Percentiles rank a stretch among this genome's conserved stretches.
Conservation (phyloP, 805 yeast species). For the Lachancea lanzarotensis region DNA sequence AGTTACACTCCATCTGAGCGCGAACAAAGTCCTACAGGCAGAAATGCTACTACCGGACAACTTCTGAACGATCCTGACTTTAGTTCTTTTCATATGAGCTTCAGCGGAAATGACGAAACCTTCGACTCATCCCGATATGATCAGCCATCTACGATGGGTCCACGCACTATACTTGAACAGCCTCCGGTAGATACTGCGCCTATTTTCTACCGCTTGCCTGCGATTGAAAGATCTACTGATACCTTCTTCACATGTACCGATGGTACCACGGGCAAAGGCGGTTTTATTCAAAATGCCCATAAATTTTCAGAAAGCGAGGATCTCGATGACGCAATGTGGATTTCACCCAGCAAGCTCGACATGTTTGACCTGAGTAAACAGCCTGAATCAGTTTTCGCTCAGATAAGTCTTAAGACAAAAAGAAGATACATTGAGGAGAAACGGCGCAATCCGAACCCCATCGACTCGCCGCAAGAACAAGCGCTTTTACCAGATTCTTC, state of each 20-base stretch:
- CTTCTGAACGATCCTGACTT: constrained; percentile 26
- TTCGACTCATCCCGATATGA: constrained; percentile 4
- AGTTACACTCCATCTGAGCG: too few species aligned
- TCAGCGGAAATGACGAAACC: constrained; percentile 16
- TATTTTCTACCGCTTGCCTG: constrained; percentile 14
- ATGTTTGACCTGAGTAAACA: constrained; percentile 16
- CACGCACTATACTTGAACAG: constrained; percentile 3
- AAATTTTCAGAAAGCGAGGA: background rate
- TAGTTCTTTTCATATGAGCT: constrained; percentile 30
- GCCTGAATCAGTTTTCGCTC: constrained; percentile 3
- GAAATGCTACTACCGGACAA: background rate
- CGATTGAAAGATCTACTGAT: constrained; percentile 5
- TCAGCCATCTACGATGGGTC: constrained; percentile 2
- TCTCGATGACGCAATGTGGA: constrained; percentile 31
- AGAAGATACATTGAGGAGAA: background rate
- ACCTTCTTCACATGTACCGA: constrained; percentile 8
- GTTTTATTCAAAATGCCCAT: background rate
- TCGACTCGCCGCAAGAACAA: constrained; percentile 6
- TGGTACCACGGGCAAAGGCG: background rate
- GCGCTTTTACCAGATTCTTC: constrained; percentile 34
- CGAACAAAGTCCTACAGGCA: too few species aligned
- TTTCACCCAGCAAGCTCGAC: constrained; percentile 30
- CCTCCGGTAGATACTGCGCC: constrained; percentile 6
- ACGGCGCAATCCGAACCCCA: background rate
- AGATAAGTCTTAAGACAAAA: background rate